Conservation (phyloP, 2,329 filamentous ascomycete genomes). For the Neoascochyta sp. region DNA sequence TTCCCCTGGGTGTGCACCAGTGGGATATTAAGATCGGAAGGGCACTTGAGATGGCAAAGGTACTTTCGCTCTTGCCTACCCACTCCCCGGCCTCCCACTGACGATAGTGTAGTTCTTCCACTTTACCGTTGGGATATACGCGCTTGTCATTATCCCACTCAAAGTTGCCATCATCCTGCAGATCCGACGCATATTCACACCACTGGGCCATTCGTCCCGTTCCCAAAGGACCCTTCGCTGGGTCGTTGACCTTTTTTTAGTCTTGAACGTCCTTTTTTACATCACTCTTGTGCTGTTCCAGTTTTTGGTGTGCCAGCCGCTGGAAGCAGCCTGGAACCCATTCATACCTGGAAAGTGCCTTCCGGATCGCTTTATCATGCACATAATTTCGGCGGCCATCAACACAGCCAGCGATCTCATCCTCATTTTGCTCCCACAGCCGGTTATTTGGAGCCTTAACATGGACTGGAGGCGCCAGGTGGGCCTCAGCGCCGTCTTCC, state of each 20-base stretch:
- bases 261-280: slow-evolving; percentile 16
- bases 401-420: slow-evolving; percentile 19
- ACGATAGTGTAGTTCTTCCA: slow-evolving; percentile 9
- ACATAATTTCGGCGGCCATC: slow-evolving; percentile 14
- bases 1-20: slow-evolving; percentile 10
- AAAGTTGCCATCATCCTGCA: slow-evolving; percentile 19
- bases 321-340: slow-evolving; percentile 13
- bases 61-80: slow-evolving; percentile 2
- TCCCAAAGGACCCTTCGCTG: slow-evolving; percentile 3
- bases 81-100: not conserved
- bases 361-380: slow-evolving; percentile 10
- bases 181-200: slow-evolving; percentile 15
- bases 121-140: slow-evolving; percentile 10
- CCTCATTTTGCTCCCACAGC: slow-evolving; percentile 15
- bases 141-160: slow-evolving; percentile 10
- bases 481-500: slow-evolving; percentile 12
- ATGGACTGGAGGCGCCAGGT: slow-evolving; percentile 8
- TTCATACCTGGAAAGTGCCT: slow-evolving; percentile 9
- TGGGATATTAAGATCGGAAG: slow-evolving; percentile 10
- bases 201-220: slow-evolving; percentile 2
- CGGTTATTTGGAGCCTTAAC: slow-evolving; percentile 14
- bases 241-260: slow-evolving; percentile 9
- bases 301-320: slow-evolving; percentile 16
- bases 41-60: slow-evolving; percentile 6
- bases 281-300: slow-evolving; percentile 13